These are phyloP conservation scores for Agrocybe pediades DNA, from an alignment of 768 basidiomycete genomes.

Conservation along the genomic window DNA sequence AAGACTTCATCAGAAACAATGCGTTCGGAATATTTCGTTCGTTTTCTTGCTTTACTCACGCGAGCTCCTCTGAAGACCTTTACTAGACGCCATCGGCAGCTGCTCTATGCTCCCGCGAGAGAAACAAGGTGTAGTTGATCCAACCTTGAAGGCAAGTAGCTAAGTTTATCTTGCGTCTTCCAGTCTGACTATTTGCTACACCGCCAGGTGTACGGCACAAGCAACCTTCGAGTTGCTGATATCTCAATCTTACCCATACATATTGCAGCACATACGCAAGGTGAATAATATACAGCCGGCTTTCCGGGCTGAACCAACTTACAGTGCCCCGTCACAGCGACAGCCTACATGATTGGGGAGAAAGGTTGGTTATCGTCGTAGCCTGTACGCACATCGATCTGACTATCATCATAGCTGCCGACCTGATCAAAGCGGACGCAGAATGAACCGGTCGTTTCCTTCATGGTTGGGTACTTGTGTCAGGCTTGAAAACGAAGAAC, in stretches of 20 bases:
- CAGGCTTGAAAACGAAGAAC: no score
- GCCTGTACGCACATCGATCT: not conserved
- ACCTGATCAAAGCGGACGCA: no score
- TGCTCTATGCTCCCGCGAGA: conserved; percentile 8
- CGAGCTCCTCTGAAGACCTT: not conserved
- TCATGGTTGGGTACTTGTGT: no score
- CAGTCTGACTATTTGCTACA: not conserved
- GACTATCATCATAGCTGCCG: no score
- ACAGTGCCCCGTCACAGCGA: not conserved
- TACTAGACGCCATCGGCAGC: conserved; percentile 4
- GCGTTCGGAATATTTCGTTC: not conserved
- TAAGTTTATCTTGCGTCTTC: not conserved
- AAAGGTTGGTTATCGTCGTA: not conserved
- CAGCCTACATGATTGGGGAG: conserved; percentile 1
- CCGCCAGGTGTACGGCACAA: conserved; percentile 6
- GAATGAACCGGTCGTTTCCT: no score
- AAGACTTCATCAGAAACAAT: not conserved
- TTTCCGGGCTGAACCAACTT: not conserved
- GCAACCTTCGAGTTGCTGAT: conserved; percentile 11
- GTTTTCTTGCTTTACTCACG: not conserved
- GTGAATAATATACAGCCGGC: not conserved
- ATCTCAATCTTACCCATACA: conserved; percentile 11
- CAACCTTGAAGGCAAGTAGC: conserved; percentile 2
- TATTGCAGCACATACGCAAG: conserved; percentile 6
- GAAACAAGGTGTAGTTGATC: conserved; percentile 3